phyloP scores from a whole-genome alignment of 108 stramenopile species.

The Phaeodactylum tricornutum region DNA sequence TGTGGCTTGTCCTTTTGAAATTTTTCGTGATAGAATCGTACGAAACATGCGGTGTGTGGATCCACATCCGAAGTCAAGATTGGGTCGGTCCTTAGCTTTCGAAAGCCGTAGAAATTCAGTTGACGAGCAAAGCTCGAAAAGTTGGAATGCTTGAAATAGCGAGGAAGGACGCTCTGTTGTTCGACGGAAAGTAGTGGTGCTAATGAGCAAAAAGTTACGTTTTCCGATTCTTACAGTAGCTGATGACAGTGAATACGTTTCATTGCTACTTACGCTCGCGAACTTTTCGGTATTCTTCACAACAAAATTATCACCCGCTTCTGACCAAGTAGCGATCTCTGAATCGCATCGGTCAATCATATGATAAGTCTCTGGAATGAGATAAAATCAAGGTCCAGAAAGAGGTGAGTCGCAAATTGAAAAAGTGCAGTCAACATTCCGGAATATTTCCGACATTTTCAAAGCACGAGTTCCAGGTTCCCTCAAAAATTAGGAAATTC shows the following conservation, averaged over 20 bases:
- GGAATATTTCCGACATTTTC: too few relatives aligned
- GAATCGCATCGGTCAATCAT: conserved; percentile 63
- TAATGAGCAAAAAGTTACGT: neutral
- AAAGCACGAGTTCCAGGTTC: too few relatives aligned
- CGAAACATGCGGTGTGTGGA: conserved; percentile 38
- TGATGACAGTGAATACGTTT: neutral
- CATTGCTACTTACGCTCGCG: conserved; percentile 24
- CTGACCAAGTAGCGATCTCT: conserved; percentile 49
- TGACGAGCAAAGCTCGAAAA: conserved; percentile 70
- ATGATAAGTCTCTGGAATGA: conserved; percentile 50
- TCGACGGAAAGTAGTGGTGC: neutral
- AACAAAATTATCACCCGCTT: conserved; percentile 50
- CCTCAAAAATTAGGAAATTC: too few relatives aligned
- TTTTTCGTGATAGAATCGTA: conserved; percentile 64
- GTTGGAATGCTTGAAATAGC: conserved; percentile 71
- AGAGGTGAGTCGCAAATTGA: too few relatives aligned
- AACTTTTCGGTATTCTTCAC: conserved; percentile 64
- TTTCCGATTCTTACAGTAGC: neutral
- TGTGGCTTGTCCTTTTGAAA: conserved; percentile 62
- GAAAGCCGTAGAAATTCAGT: conserved; percentile 64
- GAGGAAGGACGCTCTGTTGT: conserved; percentile 32
- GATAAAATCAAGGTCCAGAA: too few relatives aligned
- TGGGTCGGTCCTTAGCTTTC: conserved; percentile 58
- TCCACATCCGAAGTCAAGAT: conserved; percentile 55
- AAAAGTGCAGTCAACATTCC: too few relatives aligned